phyloP scores from a whole-genome alignment of 306 rosid species.

The Dryas drummondii region DNA sequence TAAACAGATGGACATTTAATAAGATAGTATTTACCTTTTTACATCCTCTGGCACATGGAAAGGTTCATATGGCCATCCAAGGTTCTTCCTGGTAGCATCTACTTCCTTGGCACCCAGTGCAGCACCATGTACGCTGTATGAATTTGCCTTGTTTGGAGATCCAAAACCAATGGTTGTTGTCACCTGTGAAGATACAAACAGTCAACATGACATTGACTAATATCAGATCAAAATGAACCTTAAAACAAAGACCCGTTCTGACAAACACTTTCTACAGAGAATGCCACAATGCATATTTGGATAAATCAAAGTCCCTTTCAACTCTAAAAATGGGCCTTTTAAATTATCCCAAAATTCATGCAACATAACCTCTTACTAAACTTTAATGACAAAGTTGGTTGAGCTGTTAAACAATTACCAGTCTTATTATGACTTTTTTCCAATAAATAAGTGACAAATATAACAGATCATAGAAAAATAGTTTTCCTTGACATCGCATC shows the following conservation, averaged over 20 bases:
- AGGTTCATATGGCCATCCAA: conserved; percentile 94
- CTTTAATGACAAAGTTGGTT: background rate
- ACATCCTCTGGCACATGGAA: conserved; percentile 98
- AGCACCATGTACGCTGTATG: conserved; percentile 97
- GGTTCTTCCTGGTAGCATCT: conserved; percentile 91
- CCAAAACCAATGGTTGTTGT: conserved; percentile 98
- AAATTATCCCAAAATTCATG: background rate
- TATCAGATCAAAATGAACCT: conserved; percentile 5
- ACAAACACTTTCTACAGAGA: background rate
- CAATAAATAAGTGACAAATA: background rate
- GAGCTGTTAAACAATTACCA: background rate
- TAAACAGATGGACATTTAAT: conserved; percentile 9
- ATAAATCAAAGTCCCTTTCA: background rate
- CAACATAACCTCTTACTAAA: background rate
- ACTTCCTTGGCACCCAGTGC: conserved; percentile 99
- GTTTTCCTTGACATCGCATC: background rate
- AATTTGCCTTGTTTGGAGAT: conserved; percentile 96
- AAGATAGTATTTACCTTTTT: conserved; percentile 51
- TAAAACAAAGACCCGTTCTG: background rate
- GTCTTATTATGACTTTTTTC: background rate
- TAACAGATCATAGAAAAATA: background rate
- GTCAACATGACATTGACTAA: background rate
- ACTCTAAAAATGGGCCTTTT: background rate
- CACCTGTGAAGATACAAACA: conserved; percentile 51
- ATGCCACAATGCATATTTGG: background rate